Evolutionary conservation across 805 yeast species (phyloP).

Genomic region (Zygoascus bituminiphila): DNA sequence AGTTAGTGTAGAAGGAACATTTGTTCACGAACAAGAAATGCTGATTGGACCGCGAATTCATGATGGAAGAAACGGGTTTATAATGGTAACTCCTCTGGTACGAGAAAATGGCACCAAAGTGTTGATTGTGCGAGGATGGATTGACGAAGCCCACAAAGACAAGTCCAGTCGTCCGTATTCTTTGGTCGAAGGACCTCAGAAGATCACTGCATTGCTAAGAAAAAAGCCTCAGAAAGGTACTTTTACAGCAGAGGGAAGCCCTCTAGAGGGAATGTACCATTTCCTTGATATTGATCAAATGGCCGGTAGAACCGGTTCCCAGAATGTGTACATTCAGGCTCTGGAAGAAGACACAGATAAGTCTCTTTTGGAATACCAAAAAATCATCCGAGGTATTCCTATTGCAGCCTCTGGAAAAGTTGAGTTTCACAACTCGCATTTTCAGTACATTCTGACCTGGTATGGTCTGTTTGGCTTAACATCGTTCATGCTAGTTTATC

Average conservation of each 20-base stretch:
- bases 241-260: slow-evolving; percentile 65
- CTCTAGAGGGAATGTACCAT: slow-evolving; percentile 61
- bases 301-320: slow-evolving; percentile 57
- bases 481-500: slow-evolving; percentile 51
- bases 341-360: slow-evolving; percentile 41
- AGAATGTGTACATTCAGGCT: slow-evolving; percentile 72
- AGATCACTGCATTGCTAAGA: slow-evolving; percentile 66
- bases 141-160: slow-evolving; percentile 48
- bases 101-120: slow-evolving; percentile 73
- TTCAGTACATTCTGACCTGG: slow-evolving; percentile 93
- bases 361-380: slow-evolving; percentile 40
- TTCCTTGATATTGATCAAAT: slow-evolving; percentile 76
- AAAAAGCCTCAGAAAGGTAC: slow-evolving; percentile 54
- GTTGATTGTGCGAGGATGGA: slow-evolving; percentile 88
- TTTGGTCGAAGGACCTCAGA: slow-evolving; percentile 63
- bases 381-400: slow-evolving; percentile 79
- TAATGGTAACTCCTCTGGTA: slow-evolving; percentile 72
- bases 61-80: slow-evolving; percentile 68
- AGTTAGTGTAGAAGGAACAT: slow-evolving; percentile 68
- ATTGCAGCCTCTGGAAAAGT: slow-evolving; percentile 76
- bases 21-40: slow-evolving; percentile 77
- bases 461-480: slow-evolving; percentile 77
- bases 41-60: slow-evolving; percentile 83
- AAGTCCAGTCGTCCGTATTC: slow-evolving; percentile 59
- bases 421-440: slow-evolving; percentile 77